Evolutionary conservation across 1,139 yeast genomes (phyloP), one percentile per base, ranked within the genome.

Genomic region (Diutina mesorugosa): DNA sequence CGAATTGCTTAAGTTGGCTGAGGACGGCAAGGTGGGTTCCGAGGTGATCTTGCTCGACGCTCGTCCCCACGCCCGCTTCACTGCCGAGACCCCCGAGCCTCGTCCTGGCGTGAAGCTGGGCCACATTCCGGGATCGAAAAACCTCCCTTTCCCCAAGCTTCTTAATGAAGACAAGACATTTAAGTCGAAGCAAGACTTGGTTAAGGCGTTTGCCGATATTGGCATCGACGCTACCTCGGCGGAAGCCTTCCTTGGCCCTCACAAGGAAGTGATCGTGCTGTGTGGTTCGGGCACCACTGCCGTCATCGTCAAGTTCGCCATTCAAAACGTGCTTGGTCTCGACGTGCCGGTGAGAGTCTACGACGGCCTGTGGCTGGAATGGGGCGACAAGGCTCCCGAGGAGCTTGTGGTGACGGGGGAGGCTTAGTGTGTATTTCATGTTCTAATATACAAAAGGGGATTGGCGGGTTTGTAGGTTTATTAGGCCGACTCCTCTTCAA

Each of bases 221-320:
- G 53, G 66, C 6, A 58, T 75, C 21, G 79, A 75, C 62, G 45
- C 45, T 7, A 30, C 45, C 10, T 38, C 32, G 53, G 12, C 53
- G n/a, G 29, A 32, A 18, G 21, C 41, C 28, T 63, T 67, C 1
- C 60, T 61, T 12, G 67, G 61, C 45, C 67, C 65, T 56, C 82
- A 84, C 63, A 57, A 56, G 48, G 90, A 87, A 9, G 80, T 88
- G 21, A 83, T 93, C 57, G 88, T 85, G 52, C 83, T 87, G 89
- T 93, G 99, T 67, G 99, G 98, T 28, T 85, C 97, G 1, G 98
- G 98, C 55, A 97, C 91, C 53, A 85, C 97, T 26, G 97, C 97
- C 0, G 89, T 91, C 60, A 83, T 91, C 51, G 74, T 91, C 58
- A 85, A 87, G 68, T 62, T 73, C 52, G 80, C 79, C 9, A 66